Evolutionary conservation across 441 rosid species (phyloP).

Genomic region (Pelargonium fulgidum): DNA sequence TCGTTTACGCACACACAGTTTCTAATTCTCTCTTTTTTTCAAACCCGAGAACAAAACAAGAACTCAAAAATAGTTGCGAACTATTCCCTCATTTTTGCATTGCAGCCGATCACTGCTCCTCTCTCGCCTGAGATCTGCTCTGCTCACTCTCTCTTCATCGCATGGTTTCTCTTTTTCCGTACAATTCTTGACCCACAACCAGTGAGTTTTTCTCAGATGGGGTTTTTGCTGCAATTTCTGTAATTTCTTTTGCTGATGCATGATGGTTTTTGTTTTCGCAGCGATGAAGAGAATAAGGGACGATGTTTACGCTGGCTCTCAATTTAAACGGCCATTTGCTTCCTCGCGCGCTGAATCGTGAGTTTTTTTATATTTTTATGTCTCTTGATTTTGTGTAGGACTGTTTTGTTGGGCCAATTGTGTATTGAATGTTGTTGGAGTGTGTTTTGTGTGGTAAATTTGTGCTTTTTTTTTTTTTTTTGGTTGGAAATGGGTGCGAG

Average conservation of each 20-base stretch:
- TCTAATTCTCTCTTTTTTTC: background rate
- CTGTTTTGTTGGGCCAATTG: background rate
- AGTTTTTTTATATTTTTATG: background rate
- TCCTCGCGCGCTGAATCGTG: conserved; percentile 9
- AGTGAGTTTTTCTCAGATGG: background rate
- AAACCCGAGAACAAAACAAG: background rate
- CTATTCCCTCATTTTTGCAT: conserved; percentile 2
- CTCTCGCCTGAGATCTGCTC: conserved; percentile 3
- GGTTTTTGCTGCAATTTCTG: background rate
- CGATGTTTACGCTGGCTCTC: conserved; percentile 5
- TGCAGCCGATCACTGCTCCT: background rate
- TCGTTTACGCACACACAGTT: no score
- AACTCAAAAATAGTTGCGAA: background rate
- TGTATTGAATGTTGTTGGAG: background rate
- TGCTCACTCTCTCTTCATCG: conserved; percentile 2
- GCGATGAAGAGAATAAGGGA: conserved; percentile 9
- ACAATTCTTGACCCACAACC: background rate
- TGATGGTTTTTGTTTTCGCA: background rate
- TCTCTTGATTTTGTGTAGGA: background rate
- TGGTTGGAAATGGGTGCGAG: background rate
- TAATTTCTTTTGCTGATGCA: background rate
- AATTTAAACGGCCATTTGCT: conserved; percentile 4
- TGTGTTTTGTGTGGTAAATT: background rate
- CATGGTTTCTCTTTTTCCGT: background rate
- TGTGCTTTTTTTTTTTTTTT: background rate